These are phyloP conservation scores for Leptographium procerum DNA, from an alignment of 2,329 filamentous ascomycete genomes.

Conservation along the genomic window DNA sequence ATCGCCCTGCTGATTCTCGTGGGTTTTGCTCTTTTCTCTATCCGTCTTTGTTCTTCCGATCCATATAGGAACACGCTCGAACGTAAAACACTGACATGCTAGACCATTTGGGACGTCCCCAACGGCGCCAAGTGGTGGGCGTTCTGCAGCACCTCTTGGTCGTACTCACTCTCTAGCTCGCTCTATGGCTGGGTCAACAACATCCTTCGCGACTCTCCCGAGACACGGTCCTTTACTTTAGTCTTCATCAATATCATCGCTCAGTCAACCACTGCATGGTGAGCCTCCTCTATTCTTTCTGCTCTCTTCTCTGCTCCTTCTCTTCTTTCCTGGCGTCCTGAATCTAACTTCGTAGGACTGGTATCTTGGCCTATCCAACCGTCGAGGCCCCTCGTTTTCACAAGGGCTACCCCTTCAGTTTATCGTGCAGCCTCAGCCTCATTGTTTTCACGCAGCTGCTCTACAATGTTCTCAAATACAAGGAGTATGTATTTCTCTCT, in stretches of 20 bases:
- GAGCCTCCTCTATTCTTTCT: no score
- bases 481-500: not conserved
- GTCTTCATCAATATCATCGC: slow-evolving; percentile 37
- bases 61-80: no score
- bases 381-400: slow-evolving; percentile 30
- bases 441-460: not conserved
- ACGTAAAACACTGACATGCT: not conserved
- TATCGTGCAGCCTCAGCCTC: not conserved
- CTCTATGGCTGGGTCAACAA: slow-evolving; percentile 46
- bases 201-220: slow-evolving; percentile 30
- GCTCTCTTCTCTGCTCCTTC: no score
- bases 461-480: not conserved
- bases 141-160: slow-evolving; percentile 35
- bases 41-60: no score
- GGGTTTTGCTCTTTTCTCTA: not conserved
- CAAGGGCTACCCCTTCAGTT: slow-evolving; percentile 28
- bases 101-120: slow-evolving; percentile 41
- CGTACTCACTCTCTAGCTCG: slow-evolving; percentile 40
- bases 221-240: slow-evolving; percentile 23
- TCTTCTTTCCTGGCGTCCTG: no score
- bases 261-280: slow-evolving; percentile 43
- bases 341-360: not conserved
- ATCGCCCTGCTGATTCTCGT: slow-evolving; percentile 38
- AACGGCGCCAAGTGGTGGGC: slow-evolving; percentile 43
- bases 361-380: slow-evolving; percentile 35